Evolutionary conservation across 176 grass and related monocot species (phyloP), one percentile per base, ranked within the genome.

Genomic region (Eleusine coracana): DNA sequence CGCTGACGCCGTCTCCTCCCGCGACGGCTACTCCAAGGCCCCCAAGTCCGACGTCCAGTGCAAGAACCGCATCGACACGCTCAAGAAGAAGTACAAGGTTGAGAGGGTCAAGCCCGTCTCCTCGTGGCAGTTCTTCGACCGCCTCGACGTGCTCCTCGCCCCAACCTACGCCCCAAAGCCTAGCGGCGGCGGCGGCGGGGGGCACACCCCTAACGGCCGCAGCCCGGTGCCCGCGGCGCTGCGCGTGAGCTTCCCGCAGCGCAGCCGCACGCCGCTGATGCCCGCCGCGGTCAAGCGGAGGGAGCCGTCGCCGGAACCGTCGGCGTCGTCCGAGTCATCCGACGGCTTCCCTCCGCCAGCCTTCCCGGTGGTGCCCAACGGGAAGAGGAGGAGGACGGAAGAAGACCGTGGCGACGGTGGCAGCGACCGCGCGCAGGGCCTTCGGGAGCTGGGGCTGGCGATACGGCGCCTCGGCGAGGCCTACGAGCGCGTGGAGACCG

Each of bases 61-160:
- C 80, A 99, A 99, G 89, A 99, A 99, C 85, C 93, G 96, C 66
- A 92, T 99, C 78, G 93, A 99, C 52, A 99, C 96, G 80, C 93
- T 99, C 54, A 99, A 99, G 91, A 99, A 99, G 96, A 99, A 96
- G 69, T 99, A 99, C 69, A 99, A 99, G 91, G 67, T 92, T 41
- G 96, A 99, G 89, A 87, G 91, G 79, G 51, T 82, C 55, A 99
- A 99, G 88, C 70, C 83, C 6, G 64, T 59, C 82, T 92, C 93
- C 3, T 82, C 62, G n/a, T 99, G 96, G 96, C 91, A 92, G 25
- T 99, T 99, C 70, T 99, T 90, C 55, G 73, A 75, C 66, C 97
- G 91, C 72, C 89, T 99, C 3, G 87, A 99, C 62, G 59, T 65
- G 27, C 90, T 99, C 60, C 90, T 99, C 27, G 91, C 91, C 21